Evolutionary conservation across 1,139 yeast species (phyloP).

Genomic region (Candida sojae): DNA sequence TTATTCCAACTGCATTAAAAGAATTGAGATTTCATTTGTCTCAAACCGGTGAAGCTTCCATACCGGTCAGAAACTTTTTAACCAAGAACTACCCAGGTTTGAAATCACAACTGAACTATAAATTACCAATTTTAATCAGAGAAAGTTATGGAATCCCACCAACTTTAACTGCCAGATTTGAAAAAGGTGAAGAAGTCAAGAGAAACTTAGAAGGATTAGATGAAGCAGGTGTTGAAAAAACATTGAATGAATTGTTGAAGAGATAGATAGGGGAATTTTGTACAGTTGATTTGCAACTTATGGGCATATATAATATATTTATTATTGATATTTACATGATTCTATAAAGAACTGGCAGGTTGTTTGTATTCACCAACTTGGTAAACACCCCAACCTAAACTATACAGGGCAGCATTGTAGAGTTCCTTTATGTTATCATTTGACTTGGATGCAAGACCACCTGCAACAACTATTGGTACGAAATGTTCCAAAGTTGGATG

Average conservation of each 20-base stretch:
- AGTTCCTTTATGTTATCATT: constrained; percentile 42
- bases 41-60: constrained; percentile 72
- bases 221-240: constrained; percentile 39
- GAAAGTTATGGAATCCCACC: constrained; percentile 77
- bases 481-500: constrained; percentile 81
- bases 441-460: constrained; percentile 51
- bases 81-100: constrained; percentile 60
- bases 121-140: constrained; percentile 70
- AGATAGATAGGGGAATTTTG: constrained; percentile 3
- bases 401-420: constrained; percentile 43
- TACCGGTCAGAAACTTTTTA: constrained; percentile 64
- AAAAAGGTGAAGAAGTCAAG: constrained; percentile 46
- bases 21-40: constrained; percentile 81
- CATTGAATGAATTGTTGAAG: constrained; percentile 43
- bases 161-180: constrained; percentile 69
- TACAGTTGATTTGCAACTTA: not conserved
- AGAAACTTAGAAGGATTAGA: constrained; percentile 47
- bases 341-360: not conserved
- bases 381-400: constrained; percentile 72
- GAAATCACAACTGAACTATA: constrained; percentile 46
- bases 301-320: not conserved
- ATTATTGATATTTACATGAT: not conserved
- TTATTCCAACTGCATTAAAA: constrained; percentile 64
- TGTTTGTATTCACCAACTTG: constrained; percentile 32
- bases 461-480: constrained; percentile 66